Conservation (phyloP, 202 grass and related monocot species). For the Schoenoplectus tabernaemontani region DNA sequence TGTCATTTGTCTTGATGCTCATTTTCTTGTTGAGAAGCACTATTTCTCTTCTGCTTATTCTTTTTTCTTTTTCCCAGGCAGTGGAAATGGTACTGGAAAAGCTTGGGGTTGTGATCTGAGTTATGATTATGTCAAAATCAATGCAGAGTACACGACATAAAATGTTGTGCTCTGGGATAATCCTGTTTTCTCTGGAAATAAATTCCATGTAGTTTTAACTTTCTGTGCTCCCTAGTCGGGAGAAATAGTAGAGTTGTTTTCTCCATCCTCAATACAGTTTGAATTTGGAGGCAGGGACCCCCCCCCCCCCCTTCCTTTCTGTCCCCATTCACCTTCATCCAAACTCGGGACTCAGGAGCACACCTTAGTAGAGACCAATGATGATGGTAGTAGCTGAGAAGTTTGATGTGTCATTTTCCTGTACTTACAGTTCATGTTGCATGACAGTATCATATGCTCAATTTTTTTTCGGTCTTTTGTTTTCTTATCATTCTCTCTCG, state of each 20-base stretch:
- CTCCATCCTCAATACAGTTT: not conserved
- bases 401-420: not conserved
- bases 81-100: conserved; percentile 50
- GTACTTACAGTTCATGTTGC: too few relatives aligned
- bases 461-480: not conserved
- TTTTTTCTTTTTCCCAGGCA: conserved; percentile 39
- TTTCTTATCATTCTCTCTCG: not conserved
- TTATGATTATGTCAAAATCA: conserved; percentile 98
- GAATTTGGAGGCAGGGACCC: not conserved
- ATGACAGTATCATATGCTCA: not conserved
- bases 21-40: conserved; percentile 8
- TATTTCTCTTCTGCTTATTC: not conserved
- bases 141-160: conserved; percentile 94
- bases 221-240: not conserved
- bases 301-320: not conserved
- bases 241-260: not conserved
- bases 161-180: not conserved
- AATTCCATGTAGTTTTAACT: not conserved
- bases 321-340: not conserved
- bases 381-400: not conserved
- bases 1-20: not conserved
- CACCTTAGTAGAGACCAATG: not conserved
- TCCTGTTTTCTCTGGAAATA: not conserved
- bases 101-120: conserved; percentile 97
- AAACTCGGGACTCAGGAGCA: too few relatives aligned